Base-by-base conservation (phyloP, 1,139 yeast genomes). In the Suhomyces terraborum region DNA sequence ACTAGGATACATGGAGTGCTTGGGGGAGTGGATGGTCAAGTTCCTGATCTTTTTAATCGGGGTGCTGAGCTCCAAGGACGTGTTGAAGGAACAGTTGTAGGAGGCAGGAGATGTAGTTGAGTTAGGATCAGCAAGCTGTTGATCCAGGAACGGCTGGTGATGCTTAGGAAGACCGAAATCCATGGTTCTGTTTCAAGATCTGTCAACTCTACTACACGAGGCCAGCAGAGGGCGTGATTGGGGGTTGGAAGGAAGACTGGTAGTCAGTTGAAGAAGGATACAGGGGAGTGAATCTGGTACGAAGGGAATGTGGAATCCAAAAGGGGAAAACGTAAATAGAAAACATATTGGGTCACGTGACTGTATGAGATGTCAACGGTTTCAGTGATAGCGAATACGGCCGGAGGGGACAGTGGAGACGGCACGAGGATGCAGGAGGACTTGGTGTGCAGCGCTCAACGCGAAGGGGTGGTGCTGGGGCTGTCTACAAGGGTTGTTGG, bases 1-100 rank as follows among this genome's bases (percentile, higher is more conserved):
- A 35, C 45, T 49, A 26, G 61, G 61, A 34, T 56, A 54, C 34
- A 53, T 38, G 19, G 55, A 49, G n/a, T 38, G 33, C n/a, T 37
- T 38, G 3, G 75, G 74, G 5, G 75, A 69, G 32, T 61, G 54
- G 25, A 72, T 52, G 4, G 62, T 55, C 31, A 72, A 56, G 33
- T 61, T 57, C 38, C 62, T 54, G 42, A 73, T 69, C 49, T 61
- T 62, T 46, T 66, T 69, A 35, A 69, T 72, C 16, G 77, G 77
- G 0, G 77, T 72, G 42, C 56, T 66, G 36, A 72, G 56, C 47
- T 51, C 54, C 14, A 45, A 36, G 28, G 52, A 49, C 19, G 47
- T 43, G 47, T 51, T 49, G 41, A 39, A 44, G 22, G 46, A 32
- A 18, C 40, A 38, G 41, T 39, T 43, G 35, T 30, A 39, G 24